Evolutionary conservation across 352 stramenopile genomes (phyloP), one percentile per base, ranked within the genome.

Genomic region (Phytophthora gonapodyides): DNA sequence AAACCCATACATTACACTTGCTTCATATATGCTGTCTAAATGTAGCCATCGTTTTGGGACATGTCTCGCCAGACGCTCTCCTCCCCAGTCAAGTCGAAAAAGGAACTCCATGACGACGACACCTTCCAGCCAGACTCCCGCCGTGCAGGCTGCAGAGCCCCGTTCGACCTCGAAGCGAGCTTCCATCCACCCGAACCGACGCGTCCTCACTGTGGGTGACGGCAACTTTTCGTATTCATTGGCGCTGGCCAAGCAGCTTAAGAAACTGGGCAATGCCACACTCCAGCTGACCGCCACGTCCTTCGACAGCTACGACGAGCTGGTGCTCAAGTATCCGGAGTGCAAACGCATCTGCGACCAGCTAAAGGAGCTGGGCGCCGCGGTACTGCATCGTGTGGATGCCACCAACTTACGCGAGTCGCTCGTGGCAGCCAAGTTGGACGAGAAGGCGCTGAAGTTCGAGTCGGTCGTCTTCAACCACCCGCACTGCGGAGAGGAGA

Each of bases 191-290:
- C 16, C 44, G 60, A 40, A 38, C 5, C 46, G 19, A 31, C 64
- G 71, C n/a, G 70, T 96, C 16, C 68, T 97, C 5, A 97, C 88
- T 6, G 80, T 98, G 7, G 94, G 94, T 16, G 94, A 98, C 71
- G 94, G 94, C n/a, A 95, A 98, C 70, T 96, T 98, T 61, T 90
- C 88, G 5, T 98, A 97, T 69, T 97, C 89, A 21, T 73, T 97
- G 31, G 87, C 88, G 19, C 57, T 96, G 24, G 73, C 80, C 24
- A 76, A 69, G 43, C 57, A 69, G 53, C 21, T 50, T 46, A 61
- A 67, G 42, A 57, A n/a, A 42, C 30, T 11, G 5, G 35, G 30
- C 5, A 31, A 48, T 60, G 56, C 62, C 19, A 24, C 52, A 44
- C 3, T 80, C 24, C 54, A 76, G 19, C 54, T 88, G n/a, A 72